A percentile compares a stretch with the other conserved stretches of the same genome.
phyloP scores from a whole-genome alignment of 345 rosid genomes.

The Streptanthus diversifolius region DNA sequence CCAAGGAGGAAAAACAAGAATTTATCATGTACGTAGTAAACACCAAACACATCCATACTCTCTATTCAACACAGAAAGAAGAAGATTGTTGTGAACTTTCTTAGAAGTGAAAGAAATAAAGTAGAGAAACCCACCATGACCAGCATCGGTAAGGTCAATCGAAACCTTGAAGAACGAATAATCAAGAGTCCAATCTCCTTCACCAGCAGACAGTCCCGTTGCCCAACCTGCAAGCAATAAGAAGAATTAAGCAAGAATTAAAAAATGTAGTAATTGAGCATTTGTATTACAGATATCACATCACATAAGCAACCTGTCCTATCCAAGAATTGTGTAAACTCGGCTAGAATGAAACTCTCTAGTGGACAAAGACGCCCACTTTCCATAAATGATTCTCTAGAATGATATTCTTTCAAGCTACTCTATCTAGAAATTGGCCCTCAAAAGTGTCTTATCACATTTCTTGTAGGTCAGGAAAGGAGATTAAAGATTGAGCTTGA shows the following conservation, averaged over 20 bases:
- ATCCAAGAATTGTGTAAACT: background rate
- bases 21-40: conserved; percentile 11
- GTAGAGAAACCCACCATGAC: conserved; percentile 60
- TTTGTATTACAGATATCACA: background rate
- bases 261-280: background rate
- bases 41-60: conserved; percentile 9
- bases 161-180: conserved; percentile 69
- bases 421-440: background rate
- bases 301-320: background rate
- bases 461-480: background rate
- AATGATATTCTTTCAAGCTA: background rate
- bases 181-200: conserved; percentile 60
- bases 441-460: background rate
- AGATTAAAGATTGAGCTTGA: background rate
- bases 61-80: background rate
- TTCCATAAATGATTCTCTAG: background rate
- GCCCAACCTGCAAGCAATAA: conserved; percentile 73
- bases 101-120: background rate
- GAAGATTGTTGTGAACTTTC: conserved; percentile 4
- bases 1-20: background rate
- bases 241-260: background rate
- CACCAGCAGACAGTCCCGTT: conserved; percentile 65
- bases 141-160: conserved; percentile 85
- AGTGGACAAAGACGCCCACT: background rate
- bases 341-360: background rate